A percentile compares a stretch with the other conserved stretches of the same genome.
Evolutionary conservation across 1,284 basidiomycete species (phyloP).

Genomic region (Crucibulum parvulum): DNA sequence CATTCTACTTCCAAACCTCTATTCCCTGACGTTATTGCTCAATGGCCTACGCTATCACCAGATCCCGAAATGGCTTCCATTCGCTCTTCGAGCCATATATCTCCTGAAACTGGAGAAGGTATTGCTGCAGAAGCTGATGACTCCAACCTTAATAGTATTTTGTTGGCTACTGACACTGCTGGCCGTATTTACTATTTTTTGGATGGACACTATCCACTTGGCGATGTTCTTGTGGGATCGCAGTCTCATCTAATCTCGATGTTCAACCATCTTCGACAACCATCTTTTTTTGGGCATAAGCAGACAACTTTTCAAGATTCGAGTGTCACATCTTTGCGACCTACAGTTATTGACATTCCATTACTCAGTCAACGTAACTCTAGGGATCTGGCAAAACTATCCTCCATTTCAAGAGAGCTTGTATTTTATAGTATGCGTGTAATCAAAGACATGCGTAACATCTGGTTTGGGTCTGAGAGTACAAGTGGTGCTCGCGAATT

Average conservation of each 20-base stretch:
- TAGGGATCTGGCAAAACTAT: slow-evolving; percentile 73
- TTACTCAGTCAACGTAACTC: slow-evolving; percentile 59
- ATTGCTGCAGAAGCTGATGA: slow-evolving; percentile 55
- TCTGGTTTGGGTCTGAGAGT: slow-evolving; percentile 75
- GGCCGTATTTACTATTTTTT: slow-evolving; percentile 71
- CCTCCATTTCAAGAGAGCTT: slow-evolving; percentile 74
- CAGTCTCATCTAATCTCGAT: slow-evolving; percentile 49
- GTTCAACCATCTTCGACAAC: slow-evolving; percentile 53
- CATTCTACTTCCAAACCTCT: slow-evolving; percentile 47
- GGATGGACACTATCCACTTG: slow-evolving; percentile 84
- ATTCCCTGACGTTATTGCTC: slow-evolving; percentile 61
- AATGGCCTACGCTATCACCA: slow-evolving; percentile 71
- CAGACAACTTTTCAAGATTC: slow-evolving; percentile 28
- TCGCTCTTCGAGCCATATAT: slow-evolving; percentile 41
- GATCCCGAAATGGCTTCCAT: slow-evolving; percentile 69
- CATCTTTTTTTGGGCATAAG: slow-evolving; percentile 56
- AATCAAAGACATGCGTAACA: slow-evolving; percentile 70
- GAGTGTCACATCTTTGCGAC: slow-evolving; percentile 46
- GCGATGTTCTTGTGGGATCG: slow-evolving; percentile 54
- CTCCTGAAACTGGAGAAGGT: slow-evolving; percentile 41
- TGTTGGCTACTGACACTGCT: slow-evolving; percentile 61
- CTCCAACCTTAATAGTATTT: slow-evolving; percentile 65
- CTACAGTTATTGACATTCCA: slow-evolving; percentile 59
- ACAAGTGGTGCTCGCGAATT: slow-evolving; percentile 70
- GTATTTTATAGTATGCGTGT: slow-evolving; percentile 73